Conservation (phyloP, 768 basidiomycete genomes). For the Suillus cothurnatus region DNA sequence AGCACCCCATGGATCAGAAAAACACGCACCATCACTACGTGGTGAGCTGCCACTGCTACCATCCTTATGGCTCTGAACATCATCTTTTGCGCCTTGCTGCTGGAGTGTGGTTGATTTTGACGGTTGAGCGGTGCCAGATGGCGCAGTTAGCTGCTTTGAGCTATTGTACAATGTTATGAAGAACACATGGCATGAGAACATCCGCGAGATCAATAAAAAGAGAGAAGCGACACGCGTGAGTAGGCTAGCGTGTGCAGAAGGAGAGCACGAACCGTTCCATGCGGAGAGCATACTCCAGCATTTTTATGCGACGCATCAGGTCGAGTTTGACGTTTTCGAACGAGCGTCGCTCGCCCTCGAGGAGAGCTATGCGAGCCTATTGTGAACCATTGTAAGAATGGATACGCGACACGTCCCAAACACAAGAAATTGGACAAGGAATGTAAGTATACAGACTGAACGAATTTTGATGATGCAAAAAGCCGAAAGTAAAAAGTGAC, state of each 20-base stretch:
- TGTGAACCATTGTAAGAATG: slow-evolving; percentile 14
- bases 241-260: slow-evolving; percentile 9
- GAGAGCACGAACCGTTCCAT: slow-evolving; percentile 82
- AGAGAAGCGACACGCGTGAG: slow-evolving; percentile 12
- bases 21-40: slow-evolving; percentile 74
- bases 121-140: slow-evolving; percentile 59
- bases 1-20: slow-evolving; percentile 6
- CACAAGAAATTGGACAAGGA: slow-evolving; percentile 11
- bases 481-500: slow-evolving; percentile 5
- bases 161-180: slow-evolving; percentile 38
- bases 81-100: slow-evolving; percentile 64
- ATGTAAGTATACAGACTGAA: not conserved
- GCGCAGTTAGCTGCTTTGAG: slow-evolving; percentile 73
- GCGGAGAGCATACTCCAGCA: slow-evolving; percentile 97
- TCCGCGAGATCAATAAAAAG: not conserved
- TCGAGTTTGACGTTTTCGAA: slow-evolving; percentile 98
- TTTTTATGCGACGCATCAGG: slow-evolving; percentile 95
- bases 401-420: slow-evolving; percentile 34
- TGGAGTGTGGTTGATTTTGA: slow-evolving; percentile 69
- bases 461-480: not conserved
- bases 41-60: slow-evolving; percentile 84
- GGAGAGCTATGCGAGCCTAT: slow-evolving; percentile 93
- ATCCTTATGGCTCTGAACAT: slow-evolving; percentile 71
- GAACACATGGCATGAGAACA: slow-evolving; percentile 39
- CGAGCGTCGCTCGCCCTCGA: slow-evolving; percentile 95